Evolutionary conservation across 805 yeast species (phyloP).

Genomic region (Myxozyma neotropica): DNA sequence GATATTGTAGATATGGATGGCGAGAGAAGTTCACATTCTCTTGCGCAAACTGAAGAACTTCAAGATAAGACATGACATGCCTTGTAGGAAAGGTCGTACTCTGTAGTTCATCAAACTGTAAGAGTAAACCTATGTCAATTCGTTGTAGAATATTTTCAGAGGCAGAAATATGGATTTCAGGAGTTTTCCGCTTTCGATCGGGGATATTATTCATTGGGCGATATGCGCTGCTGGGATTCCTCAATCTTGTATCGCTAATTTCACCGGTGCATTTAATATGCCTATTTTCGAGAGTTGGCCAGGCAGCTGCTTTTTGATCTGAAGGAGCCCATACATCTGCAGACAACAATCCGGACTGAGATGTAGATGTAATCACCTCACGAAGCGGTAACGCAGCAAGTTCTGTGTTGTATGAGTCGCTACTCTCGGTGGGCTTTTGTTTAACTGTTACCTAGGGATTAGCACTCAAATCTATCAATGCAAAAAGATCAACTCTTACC

Average conservation of each 20-base stretch:
- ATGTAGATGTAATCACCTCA: background rate
- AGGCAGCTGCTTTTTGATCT: constrained; percentile 3
- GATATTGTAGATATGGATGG: constrained; percentile 25
- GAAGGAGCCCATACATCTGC: background rate
- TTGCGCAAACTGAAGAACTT: constrained; percentile 4
- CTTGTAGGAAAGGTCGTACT: constrained; percentile 3
- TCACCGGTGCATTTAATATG: constrained; percentile 3
- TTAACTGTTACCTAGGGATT: background rate
- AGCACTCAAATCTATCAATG: too few relatives aligned
- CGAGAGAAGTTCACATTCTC: constrained; percentile 3
- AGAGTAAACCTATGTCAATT: background rate
- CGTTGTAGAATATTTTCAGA: background rate
- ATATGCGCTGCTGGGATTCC: background rate
- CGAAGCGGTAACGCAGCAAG: background rate
- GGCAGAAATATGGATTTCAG: background rate
- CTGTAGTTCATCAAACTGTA: background rate
- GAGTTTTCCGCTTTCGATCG: background rate
- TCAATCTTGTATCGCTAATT: background rate
- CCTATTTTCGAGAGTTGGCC: constrained; percentile 16
- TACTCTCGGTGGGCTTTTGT: constrained; percentile 1
- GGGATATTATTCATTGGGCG: background rate
- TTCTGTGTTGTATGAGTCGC: background rate
- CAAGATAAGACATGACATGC: constrained; percentile 2
- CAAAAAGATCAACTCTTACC: too few relatives aligned
- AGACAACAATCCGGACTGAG: background rate